Evolutionary conservation across 257 asterid species (phyloP), one percentile per base, ranked within the genome.

Genomic region (Solanum rostratum): DNA sequence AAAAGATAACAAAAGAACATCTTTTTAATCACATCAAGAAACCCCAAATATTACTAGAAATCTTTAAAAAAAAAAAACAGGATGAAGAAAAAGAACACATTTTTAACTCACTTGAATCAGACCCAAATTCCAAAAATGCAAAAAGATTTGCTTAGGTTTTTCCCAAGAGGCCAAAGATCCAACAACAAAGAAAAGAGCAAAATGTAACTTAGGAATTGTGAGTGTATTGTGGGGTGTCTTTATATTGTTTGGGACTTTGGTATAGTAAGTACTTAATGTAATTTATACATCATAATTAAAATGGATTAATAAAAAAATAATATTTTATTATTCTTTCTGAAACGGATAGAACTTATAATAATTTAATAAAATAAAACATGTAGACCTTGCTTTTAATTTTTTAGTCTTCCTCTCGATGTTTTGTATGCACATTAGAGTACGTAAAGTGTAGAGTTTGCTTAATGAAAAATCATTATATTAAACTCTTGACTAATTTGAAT

Each of bases 371-470:
- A 43, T 43, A 43, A 43, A 43, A 43, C 49, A 0, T 20, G 63
- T 20, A 20, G 20, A 3, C 27, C 20, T 55, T 4, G 0, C 20
- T 55, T 55, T 55, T 19, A 19, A 2, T 33, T 33, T 54, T 7
- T 2, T 49, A 50, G 2, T 20, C 27, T 19, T 11, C 5, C 27
- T 1, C 27, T 55, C 4, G 2, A 0, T 55, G 24, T 55, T 8
- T 55, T 3, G 1, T 55, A 8, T 1, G 2, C 9, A 0, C 3
- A 19, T 55, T 55, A 19, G 1, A 55, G 20, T 20, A 7, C 9
- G 2, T 0, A 55, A 0, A 0, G 5, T 4, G 0, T 3, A 8
- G 20, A 0, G 55, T 0, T 8, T 41, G 2, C 2, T 7, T 16
- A 53, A 16, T 0, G 10, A 19, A 55, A 20, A 19, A 20, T 20